These are phyloP conservation scores for Aureobasidium sp. DNA, from an alignment of 2,329 filamentous ascomycete species.

Conservation along the genomic window DNA sequence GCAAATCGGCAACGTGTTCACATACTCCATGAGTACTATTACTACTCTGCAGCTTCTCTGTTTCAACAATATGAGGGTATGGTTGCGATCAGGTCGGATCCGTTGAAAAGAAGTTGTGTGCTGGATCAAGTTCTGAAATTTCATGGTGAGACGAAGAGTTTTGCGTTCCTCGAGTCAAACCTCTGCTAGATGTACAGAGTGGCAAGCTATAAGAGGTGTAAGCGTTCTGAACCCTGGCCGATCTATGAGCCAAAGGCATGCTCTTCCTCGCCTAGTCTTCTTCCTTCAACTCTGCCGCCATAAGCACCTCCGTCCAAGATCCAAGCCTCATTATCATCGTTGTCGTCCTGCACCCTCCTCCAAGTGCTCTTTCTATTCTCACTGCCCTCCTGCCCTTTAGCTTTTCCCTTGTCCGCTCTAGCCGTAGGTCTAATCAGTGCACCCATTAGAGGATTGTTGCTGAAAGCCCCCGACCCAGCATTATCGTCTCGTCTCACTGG, in stretches of 20 bases:
- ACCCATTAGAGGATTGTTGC: conserved; percentile 59
- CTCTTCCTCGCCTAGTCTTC: conserved; percentile 22
- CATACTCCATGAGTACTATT: no score
- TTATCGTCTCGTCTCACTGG: conserved; percentile 24
- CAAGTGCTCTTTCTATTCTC: conserved; percentile 32
- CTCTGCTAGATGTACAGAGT: no score
- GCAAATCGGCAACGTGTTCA: no score
- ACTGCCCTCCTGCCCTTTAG: conserved; percentile 29
- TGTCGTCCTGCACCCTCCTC: conserved; percentile 46
- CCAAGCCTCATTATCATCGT: conserved; percentile 46
- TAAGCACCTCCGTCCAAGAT: conserved; percentile 45
- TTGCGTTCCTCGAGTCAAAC: no score
- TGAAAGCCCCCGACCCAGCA: conserved; percentile 47
- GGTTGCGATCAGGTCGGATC: no score
- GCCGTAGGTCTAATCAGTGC: conserved; percentile 57
- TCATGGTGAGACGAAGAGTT: no score
- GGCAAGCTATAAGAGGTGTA: no score
- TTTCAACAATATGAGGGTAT: no score
- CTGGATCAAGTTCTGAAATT: no score
- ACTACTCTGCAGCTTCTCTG: no score
- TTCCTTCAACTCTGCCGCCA: conserved; percentile 28
- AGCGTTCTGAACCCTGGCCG: no score
- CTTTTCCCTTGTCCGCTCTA: conserved; percentile 46
- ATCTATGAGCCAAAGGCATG: conserved; percentile 23
- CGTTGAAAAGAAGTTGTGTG: no score